Conservation (phyloP, 2,329 filamentous ascomycete species). For the Cladosporium halotolerans region DNA sequence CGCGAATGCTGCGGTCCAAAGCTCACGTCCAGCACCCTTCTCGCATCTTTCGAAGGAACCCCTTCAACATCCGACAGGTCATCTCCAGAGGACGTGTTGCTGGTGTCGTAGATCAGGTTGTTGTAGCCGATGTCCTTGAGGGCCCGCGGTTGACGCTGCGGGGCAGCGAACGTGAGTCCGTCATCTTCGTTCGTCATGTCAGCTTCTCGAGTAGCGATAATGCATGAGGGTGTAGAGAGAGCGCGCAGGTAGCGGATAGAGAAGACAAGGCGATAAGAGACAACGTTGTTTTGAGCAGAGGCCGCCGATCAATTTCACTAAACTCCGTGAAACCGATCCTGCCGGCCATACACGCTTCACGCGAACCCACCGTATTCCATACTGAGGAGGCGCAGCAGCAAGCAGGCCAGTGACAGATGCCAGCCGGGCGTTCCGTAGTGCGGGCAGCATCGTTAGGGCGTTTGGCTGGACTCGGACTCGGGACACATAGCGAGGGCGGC, state of each 20-base stretch:
- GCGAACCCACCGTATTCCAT: background rate
- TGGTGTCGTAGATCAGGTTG: constrained; percentile 5
- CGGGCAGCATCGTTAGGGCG: background rate
- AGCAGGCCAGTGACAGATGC: background rate
- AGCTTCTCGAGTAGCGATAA: background rate
- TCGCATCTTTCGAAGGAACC: constrained; percentile 33
- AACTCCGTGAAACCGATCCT: constrained; percentile 7
- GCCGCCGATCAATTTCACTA: constrained; percentile 3
- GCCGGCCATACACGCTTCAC: constrained; percentile 1
- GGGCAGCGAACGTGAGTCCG: constrained; percentile 6
- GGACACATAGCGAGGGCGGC: background rate
- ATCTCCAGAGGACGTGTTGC: constrained; percentile 39
- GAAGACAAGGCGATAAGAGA: background rate
- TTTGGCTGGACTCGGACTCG: background rate
- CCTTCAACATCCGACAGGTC: constrained; percentile 28
- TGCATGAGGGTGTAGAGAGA: background rate
- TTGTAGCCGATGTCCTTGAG: constrained; percentile 11
- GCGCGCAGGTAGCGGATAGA: background rate
- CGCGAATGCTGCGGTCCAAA: constrained; percentile 53
- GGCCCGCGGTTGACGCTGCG: constrained; percentile 2
- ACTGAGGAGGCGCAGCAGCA: background rate
- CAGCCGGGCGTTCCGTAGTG: background rate
- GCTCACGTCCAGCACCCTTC: constrained; percentile 51
- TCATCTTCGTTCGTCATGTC: constrained; percentile 6
- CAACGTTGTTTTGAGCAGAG: background rate